A percentile compares a stretch with the other conserved stretches of the same genome.
Evolutionary conservation across 2,329 filamentous ascomycete genomes (phyloP).

Genomic region (Aureobasidium sp.): DNA sequence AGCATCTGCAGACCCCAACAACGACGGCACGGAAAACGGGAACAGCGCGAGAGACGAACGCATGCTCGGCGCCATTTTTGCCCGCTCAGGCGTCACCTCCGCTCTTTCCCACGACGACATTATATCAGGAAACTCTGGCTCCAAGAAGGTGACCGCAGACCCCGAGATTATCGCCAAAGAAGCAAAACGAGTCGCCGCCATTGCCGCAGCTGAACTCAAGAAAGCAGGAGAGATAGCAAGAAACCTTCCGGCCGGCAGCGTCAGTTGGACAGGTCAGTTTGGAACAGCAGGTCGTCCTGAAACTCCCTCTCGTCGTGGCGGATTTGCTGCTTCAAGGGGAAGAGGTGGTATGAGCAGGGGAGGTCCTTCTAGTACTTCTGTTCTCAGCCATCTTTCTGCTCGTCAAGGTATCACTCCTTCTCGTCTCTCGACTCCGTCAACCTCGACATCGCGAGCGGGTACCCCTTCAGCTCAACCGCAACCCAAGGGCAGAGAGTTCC

Average conservation of each 20-base stretch:
- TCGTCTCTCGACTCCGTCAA: slow-evolving; percentile 31
- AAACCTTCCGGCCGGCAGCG: slow-evolving; percentile 69
- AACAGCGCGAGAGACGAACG: slow-evolving; percentile 42
- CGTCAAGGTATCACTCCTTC: slow-evolving; percentile 38
- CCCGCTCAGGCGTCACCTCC: slow-evolving; percentile 77
- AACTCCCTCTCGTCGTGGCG: slow-evolving; percentile 39
- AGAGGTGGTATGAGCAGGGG: slow-evolving; percentile 24
- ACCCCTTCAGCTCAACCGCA: slow-evolving; percentile 22
- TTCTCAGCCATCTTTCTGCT: slow-evolving; percentile 38
- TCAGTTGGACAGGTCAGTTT: slow-evolving; percentile 87
- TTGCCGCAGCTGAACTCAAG: slow-evolving; percentile 69
- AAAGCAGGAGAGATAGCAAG: slow-evolving; percentile 66
- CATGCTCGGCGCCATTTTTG: slow-evolving; percentile 83
- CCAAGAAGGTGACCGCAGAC: slow-evolving; percentile 59
- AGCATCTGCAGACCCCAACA: not conserved
- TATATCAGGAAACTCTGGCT: slow-evolving; percentile 59
- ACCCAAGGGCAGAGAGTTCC: slow-evolving; percentile 37
- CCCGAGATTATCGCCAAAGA: slow-evolving; percentile 72
- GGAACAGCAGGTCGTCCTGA: slow-evolving; percentile 69
- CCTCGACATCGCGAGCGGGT: slow-evolving; percentile 25
- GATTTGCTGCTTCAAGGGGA: slow-evolving; percentile 35
- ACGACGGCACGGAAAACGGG: slow-evolving; percentile 15
- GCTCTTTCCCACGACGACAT: slow-evolving; percentile 91
- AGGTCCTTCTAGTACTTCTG: slow-evolving; percentile 30
- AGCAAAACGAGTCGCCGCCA: slow-evolving; percentile 68